phyloP scores from a whole-genome alignment of 106 monocot genomes.

The Dendrobium catenatum region DNA sequence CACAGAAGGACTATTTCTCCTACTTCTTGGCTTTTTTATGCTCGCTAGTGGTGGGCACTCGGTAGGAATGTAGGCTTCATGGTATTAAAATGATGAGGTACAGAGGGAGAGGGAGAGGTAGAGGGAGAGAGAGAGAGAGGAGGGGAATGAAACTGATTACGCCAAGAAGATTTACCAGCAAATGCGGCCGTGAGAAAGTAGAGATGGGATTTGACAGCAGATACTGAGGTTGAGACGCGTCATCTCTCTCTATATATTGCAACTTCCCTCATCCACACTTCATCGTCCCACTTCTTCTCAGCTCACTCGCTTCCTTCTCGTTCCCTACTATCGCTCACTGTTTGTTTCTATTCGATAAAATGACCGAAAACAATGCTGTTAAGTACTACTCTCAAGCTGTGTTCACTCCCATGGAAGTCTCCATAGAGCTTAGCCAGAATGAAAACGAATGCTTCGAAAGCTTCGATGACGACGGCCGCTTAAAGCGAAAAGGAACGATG shows the following conservation, averaged over 20 bases:
- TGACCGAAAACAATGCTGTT: neutral
- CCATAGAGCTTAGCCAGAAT: slow-evolving; percentile 17
- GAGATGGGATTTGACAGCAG: too few relatives aligned
- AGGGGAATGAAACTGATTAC: neutral
- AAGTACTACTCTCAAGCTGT: neutral
- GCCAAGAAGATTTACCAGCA: too few relatives aligned
- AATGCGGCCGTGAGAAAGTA: too few relatives aligned
- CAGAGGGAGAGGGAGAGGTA: too few relatives aligned
- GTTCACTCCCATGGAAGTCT: slow-evolving; percentile 15
- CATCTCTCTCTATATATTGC: too few relatives aligned
- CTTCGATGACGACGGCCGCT: slow-evolving; percentile 46
- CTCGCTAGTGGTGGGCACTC: too few relatives aligned
- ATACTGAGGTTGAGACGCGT: too few relatives aligned
- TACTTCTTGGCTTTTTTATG: too few relatives aligned
- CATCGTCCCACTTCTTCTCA: neutral
- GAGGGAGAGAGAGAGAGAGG: slow-evolving; percentile 7
- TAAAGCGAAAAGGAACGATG: slow-evolving; percentile 27
- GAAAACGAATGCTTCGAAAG: slow-evolving; percentile 13
- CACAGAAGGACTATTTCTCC: too few relatives aligned
- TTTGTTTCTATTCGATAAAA: neutral
- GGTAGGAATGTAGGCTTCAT: too few relatives aligned
- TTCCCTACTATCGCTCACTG: neutral
- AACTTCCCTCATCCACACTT: too few relatives aligned
- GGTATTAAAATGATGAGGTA: too few relatives aligned
- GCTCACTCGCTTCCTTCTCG: neutral